Evolutionary conservation across 805 yeast genomes (phyloP).

Genomic region (Cyberlindnera mrakii): DNA sequence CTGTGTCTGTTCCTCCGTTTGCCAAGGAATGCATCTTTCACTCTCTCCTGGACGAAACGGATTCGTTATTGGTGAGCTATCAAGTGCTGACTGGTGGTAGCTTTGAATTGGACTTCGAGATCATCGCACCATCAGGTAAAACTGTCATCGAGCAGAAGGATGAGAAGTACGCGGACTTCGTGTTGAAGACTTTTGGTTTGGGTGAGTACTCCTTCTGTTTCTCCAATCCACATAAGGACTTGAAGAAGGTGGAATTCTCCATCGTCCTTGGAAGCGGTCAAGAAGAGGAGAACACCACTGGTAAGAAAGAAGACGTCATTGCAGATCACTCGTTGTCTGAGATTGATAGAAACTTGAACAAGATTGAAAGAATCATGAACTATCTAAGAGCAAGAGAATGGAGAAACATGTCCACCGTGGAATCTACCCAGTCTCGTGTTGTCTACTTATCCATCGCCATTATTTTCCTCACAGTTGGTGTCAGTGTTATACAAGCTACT

Average conservation of each 20-base stretch:
- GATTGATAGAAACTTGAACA: slow-evolving; percentile 54
- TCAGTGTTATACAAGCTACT: slow-evolving; percentile 73
- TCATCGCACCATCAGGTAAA: slow-evolving; percentile 48
- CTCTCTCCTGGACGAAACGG: slow-evolving; percentile 30
- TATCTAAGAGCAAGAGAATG: slow-evolving; percentile 94
- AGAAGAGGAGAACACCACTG: slow-evolving; percentile 25
- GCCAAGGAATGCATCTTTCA: slow-evolving; percentile 39
- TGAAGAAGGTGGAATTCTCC: slow-evolving; percentile 60
- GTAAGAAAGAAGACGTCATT: slow-evolving; percentile 43
- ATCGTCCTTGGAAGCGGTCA: slow-evolving; percentile 41
- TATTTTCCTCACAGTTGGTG: slow-evolving; percentile 66
- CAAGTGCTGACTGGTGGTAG: slow-evolving; percentile 59
- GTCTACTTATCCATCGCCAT: slow-evolving; percentile 71
- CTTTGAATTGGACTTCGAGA: slow-evolving; percentile 59
- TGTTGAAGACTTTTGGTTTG: slow-evolving; percentile 47
- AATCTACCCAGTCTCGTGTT: slow-evolving; percentile 70
- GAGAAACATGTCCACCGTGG: slow-evolving; percentile 91
- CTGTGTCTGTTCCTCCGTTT: slow-evolving; percentile 27
- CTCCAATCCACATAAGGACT: slow-evolving; percentile 55
- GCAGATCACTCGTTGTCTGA: slow-evolving; percentile 50
- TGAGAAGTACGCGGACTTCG: slow-evolving; percentile 59
- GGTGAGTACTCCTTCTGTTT: slow-evolving; percentile 68
- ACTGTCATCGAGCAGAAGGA: slow-evolving; percentile 44
- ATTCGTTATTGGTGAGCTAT: slow-evolving; percentile 34
- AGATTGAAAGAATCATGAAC: slow-evolving; percentile 57